Evolutionary conservation across 176 grass and related monocot species (phyloP).

Genomic region (Phoenix roebelenii): DNA sequence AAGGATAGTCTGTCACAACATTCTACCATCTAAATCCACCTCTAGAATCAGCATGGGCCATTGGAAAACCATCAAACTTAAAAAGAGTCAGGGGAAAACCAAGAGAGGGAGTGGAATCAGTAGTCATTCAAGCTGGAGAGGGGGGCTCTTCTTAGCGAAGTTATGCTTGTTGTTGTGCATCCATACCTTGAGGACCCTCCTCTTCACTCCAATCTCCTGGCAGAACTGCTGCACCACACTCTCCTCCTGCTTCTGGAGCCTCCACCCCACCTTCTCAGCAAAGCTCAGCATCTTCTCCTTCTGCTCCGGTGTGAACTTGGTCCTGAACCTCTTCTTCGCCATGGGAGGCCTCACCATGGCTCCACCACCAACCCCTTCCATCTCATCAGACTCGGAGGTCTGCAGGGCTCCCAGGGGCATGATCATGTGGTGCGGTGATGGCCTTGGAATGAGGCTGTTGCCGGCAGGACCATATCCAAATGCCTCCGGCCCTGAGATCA

Average conservation of each 20-base stretch:
- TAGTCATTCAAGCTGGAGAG: neutral
- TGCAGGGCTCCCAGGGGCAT: slow-evolving; percentile 80
- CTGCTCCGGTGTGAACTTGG: slow-evolving; percentile 82
- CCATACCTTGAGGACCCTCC: slow-evolving; percentile 90
- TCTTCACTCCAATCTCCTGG: slow-evolving; percentile 78
- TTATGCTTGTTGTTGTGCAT: slow-evolving; percentile 99
- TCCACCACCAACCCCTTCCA: slow-evolving; percentile 30
- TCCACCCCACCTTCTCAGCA: slow-evolving; percentile 69
- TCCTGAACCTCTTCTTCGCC: slow-evolving; percentile 55
- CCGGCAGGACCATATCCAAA: slow-evolving; percentile 23
- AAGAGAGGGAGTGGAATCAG: neutral
- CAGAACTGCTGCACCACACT: slow-evolving; percentile 73
- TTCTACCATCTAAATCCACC: neutral
- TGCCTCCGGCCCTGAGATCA: slow-evolving; percentile 9
- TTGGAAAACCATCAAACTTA: neutral
- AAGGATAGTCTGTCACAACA: neutral
- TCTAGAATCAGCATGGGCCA: neutral
- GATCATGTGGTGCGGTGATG: slow-evolving; percentile 34
- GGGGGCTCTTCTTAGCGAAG: slow-evolving; percentile 41
- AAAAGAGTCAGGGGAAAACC: neutral
- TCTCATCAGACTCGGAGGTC: slow-evolving; percentile 77
- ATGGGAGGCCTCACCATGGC: slow-evolving; percentile 9
- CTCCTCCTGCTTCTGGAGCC: slow-evolving; percentile 71
- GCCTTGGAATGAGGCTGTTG: slow-evolving; percentile 29
- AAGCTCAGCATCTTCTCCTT: slow-evolving; percentile 86